Evolutionary conservation across 768 basidiomycete genomes (phyloP), one percentile per base, ranked within the genome.

Genomic region (Mycena chlorophos): DNA sequence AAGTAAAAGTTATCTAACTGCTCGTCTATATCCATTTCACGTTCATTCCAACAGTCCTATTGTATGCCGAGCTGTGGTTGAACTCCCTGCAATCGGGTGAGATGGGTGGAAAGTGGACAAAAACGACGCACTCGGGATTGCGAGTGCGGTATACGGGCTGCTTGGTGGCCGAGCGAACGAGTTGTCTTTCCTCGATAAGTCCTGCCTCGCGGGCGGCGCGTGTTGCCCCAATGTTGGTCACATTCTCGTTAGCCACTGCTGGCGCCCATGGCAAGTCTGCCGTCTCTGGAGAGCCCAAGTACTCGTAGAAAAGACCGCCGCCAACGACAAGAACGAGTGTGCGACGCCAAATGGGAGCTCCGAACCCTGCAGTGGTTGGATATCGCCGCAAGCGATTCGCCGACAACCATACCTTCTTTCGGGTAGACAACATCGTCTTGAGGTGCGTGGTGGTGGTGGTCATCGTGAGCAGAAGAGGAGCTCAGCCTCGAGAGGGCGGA

Each of bases 81-180:
- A 90, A 70, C 6, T 74, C 67, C 64, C 88, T 89, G 64, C 5
- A 34, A 17, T 17, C 31, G 31, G 31, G 20, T 42, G 40, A 42
- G 13, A 42, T 16, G 13, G n/a, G 10, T 10, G n/a, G 34, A 10
- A 10, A 10, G 34, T 37, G 34, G n/a, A 37, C 12, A 37, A 22
- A 23, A 23, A 49, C n/a, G 34, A 80, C 88, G 69, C 62, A 92
- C 90, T 88, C 86, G 51, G 89, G 86, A 67, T 85, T 88, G 61
- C 86, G 78, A 66, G 81, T 85, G 37, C 87, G 79, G 67, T 84
- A 82, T 34, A 87, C 52, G 4, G 47, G 31, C 5, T 53, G 54
- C 4, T 56, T 56, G 26, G 39, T 49, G 2, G 60, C 60, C 10
- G 56, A 46, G 45, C 56, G 45, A 3, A 62, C 53, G 2, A 62